Evolutionary conservation across 106 monocot species (phyloP), one percentile per base, ranked within the genome.

Genomic region (Narthecium ossifragum): DNA sequence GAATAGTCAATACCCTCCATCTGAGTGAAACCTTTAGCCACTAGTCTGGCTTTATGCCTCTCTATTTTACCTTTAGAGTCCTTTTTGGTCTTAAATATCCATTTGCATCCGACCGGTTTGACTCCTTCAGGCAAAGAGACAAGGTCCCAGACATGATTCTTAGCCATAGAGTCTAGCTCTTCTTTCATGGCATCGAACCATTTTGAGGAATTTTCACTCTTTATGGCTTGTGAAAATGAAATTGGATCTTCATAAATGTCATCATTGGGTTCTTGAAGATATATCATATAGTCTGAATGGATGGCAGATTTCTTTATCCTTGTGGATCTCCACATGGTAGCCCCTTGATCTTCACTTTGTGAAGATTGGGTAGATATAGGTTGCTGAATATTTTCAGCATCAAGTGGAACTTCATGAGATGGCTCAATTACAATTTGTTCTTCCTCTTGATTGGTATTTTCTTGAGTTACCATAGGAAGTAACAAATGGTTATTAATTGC

Each of bases 1-100:
- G 8, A 28, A 27, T 26, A 27, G n/a, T n/a, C n/a, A n/a, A n/a
- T 9, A 11, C 53, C 0, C 0, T 53, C 53, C 26, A 10, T 28
- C 14, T 53, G 53, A 53, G 53, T 53, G 28, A 29, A 53, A 53
- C 26, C 12, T 12, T 53, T 53, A 27, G 53, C 53, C 6, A 53
- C 26, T 27, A 3, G 41, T 41, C 23, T 11, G 26, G 21, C 53
- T 25, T 53, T 20, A 48, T 53, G 12, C 26, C 53, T 8, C 29
- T 53, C 26, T 11, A 53, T 30, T 27, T 28, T 53, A 27, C 12
- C 53, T 27, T 53, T 53, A 4, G 53, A 53, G 53, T 53, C 23
- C 2, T 11, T 25, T 27, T 53, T 53, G 12, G 53, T 23, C 28
- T 26, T 53, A 28, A 53, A n/a, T n/a, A n/a, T 17, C 41, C 41